phyloP scores from a whole-genome alignment of 148 eudicot species.

The Cornus kousa region DNA sequence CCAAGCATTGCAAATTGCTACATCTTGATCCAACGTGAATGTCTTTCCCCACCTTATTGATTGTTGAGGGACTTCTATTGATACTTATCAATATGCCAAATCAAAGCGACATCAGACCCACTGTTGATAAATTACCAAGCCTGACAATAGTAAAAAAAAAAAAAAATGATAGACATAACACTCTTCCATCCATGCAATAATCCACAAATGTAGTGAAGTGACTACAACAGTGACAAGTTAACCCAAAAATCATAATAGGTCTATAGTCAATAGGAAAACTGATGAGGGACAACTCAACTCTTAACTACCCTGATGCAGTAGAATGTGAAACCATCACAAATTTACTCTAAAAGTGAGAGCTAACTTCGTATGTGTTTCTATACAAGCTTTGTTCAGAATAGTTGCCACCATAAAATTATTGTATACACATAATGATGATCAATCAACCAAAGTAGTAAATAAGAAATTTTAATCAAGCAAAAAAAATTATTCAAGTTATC shows the following conservation, averaged over 20 bases:
- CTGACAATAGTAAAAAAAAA: neutral
- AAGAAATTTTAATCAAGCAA: neutral
- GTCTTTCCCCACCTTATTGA: too few species aligned
- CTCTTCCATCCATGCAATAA: neutral
- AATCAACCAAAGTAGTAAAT: neutral
- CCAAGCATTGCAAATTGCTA: too few species aligned
- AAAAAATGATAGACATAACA: neutral
- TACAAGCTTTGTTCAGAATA: neutral
- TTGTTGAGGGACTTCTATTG: too few species aligned
- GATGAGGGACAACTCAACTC: neutral
- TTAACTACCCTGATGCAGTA: neutral
- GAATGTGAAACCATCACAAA: neutral
- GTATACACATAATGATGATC: neutral
- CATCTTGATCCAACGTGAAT: too few species aligned
- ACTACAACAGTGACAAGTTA: neutral
- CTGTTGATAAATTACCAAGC: neutral
- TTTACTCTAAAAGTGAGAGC: neutral
- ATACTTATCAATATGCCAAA: neutral
- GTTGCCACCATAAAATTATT: neutral
- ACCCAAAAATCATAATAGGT: neutral
- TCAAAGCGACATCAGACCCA: neutral
- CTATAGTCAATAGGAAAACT: neutral
- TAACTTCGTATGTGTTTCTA: neutral
- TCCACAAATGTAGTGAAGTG: neutral
- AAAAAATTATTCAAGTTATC: neutral